Evolutionary conservation across 805 yeast species (phyloP), one percentile per base, ranked within the genome.

Genomic region (Saturnispora saitoi): DNA sequence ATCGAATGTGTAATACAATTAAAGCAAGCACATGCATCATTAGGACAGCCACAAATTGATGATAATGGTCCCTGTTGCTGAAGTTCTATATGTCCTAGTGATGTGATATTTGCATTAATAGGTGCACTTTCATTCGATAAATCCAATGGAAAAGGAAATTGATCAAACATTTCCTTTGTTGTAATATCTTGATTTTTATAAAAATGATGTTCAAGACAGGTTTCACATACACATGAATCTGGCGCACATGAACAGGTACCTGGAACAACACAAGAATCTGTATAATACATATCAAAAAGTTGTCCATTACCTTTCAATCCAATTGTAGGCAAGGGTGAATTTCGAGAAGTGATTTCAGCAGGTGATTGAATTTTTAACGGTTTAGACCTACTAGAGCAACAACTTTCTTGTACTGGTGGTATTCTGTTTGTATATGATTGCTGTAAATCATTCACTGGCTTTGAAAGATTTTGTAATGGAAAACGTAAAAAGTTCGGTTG

Each of bases 1-100:
- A 66, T 65, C 2, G 68, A 67, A 51, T 67, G 70, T 8, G 52
- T 32, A 12, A 57, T 64, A 57, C 70, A 67, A 43, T 64, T 60
- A 39, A 56, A 63, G 47, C 71, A 67, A 14, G 55, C 59, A 48
- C 71, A 66, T 30, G 61, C 63, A 20, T 63, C 64, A 4, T 60
- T 56, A 4, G 56, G 43, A 51, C 71, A 67, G 26, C 54, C 53
- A 43, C 70, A 66, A 19, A 38, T 24, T 4, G 32, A 9, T 42
- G 51, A 43, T 14, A 32, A 19, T 3, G 56, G 55, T 6, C 48
- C 36, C 20, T 48, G 47, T 0, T 58, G 45, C 32, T 61, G 60
- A 19, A 60, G 32, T 32, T 57, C 57, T 17, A 61, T 61, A 36
- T 57, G 59, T 11, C 65, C 66, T 32, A 45, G 55, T 1, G 59